Percentiles rank a stretch among this genome's conserved stretches.
These are phyloP conservation scores for Boletus smithii DNA, from an alignment of 1,284 basidiomycete genomes.

Conservation along the genomic window DNA sequence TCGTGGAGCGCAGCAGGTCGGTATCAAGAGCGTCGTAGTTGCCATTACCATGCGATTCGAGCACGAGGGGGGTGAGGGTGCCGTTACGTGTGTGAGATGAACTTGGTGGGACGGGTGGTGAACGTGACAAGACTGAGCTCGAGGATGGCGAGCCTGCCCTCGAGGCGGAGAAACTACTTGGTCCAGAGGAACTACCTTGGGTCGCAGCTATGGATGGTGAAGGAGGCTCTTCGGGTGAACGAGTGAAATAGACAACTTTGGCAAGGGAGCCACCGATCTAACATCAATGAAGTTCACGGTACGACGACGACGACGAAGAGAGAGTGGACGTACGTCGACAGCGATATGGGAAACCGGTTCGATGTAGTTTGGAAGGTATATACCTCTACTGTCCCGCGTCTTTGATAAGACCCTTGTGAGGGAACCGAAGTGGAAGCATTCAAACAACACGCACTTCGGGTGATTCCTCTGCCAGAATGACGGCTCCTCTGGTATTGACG, in stretches of 20 bases:
- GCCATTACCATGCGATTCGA: constrained; percentile 48
- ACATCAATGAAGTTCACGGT: constrained; percentile 1
- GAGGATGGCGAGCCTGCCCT: constrained; percentile 45
- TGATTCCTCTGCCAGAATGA: constrained; percentile 88
- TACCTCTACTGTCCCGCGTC: constrained; percentile 91
- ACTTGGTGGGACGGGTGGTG: constrained; percentile 39
- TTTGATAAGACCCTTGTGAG: constrained; percentile 32
- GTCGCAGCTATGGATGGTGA: constrained; percentile 65
- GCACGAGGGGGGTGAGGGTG: constrained; percentile 77
- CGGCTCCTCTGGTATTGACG: constrained; percentile 83
- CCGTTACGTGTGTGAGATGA: constrained; percentile 51
- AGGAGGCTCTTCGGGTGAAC: constrained; percentile 75
- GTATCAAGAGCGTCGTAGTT: constrained; percentile 40
- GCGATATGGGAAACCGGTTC: constrained; percentile 97
- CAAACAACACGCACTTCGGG: constrained; percentile 65
- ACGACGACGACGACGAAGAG: constrained; percentile 2
- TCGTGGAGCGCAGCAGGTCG: constrained; percentile 56
- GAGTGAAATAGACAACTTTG: constrained; percentile 98
- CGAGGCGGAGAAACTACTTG: constrained; percentile 49
- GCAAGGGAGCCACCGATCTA: constrained; percentile 96
- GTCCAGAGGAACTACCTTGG: constrained; percentile 45
- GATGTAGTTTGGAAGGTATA: constrained; percentile 94
- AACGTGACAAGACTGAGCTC: constrained; percentile 34
- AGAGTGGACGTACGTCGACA: constrained; percentile 72
- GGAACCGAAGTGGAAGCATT: constrained; percentile 1